Evolutionary conservation across 208 protist species (phyloP).

Genomic region (Trypanosoma brucei): DNA sequence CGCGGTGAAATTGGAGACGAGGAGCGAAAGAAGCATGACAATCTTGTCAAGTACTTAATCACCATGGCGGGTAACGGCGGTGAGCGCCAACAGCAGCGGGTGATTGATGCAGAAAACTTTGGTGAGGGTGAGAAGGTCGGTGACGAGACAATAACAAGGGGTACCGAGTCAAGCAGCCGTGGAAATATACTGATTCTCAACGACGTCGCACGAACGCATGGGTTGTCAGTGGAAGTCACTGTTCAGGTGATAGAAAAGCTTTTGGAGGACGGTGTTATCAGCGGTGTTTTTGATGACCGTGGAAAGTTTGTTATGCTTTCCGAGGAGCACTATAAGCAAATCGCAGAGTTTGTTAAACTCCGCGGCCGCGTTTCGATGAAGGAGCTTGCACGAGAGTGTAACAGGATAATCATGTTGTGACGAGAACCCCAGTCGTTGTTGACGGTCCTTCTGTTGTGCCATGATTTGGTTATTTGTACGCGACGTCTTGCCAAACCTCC

Average conservation of each 20-base stretch:
- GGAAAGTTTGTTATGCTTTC: conserved; percentile 72
- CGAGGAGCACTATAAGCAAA: conserved; percentile 38
- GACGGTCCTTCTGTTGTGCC: not conserved
- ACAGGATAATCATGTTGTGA: conserved; percentile 46
- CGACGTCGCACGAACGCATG: conserved; percentile 40
- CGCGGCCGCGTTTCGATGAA: conserved; percentile 61
- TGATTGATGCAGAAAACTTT: not conserved
- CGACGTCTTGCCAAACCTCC: no score
- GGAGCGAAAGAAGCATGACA: conserved; percentile 26
- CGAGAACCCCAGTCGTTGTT: conserved; percentile 3
- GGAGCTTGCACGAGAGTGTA: conserved; percentile 71
- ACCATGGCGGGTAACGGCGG: conserved; percentile 29
- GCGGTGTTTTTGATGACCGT: conserved; percentile 77
- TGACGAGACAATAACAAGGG: not conserved
- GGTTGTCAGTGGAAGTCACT: conserved; percentile 51
- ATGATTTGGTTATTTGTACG: no score
- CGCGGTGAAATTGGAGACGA: conserved; percentile 66
- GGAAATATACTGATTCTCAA: conserved; percentile 57
- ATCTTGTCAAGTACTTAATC: conserved; percentile 28
- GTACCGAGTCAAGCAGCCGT: not conserved
- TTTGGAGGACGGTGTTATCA: conserved; percentile 32
- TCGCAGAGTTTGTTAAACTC: conserved; percentile 55
- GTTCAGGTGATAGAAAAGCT: conserved; percentile 59
- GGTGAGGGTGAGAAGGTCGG: not conserved
- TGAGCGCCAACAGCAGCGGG: conserved; percentile 6